Base-by-base conservation (phyloP, 1,284 basidiomycete species). In the Fomitopsis pinicola region DNA sequence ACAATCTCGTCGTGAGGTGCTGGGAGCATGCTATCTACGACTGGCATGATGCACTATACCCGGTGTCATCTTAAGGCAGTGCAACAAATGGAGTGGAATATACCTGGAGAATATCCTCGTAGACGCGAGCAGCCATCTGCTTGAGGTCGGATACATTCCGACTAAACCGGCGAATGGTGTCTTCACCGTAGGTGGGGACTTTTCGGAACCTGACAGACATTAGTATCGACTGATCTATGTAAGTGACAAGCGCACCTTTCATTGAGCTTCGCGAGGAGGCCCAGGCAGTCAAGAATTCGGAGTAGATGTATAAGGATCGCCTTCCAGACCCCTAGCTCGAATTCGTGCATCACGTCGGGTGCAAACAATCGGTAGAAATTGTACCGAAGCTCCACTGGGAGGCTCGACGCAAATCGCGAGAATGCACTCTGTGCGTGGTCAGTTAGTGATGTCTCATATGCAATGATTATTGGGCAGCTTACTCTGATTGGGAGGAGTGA, bases 311-410 rank as follows among this genome's bases (percentile, higher is more conserved):
- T 53, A 15, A 64, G 57, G 0, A 59, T 58, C 2, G 42, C 36
- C 57, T 65, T 65, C 76, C 77, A 80, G 0, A 75, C 69, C 1
- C 77, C 77, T 0, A 78, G 62, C 58, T 78, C 75, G 45, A 75
- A 68, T 59, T 79, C 74, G 57, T 79, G 77, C 64, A 79, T 45
- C 3, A 77, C 26, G 61, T 80, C 78, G 0, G 71, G 67, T 0
- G 72, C 68, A 1, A 79, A 67, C 55, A 76, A 64, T 0, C 15
- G 55, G 52, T 71, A 75, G 7, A 71, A 58, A 33, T 76, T 66
- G 42, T 75, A 71, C 14, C 15, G 48, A 3, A 50, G 48, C 1
- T 28, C 0, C 70, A 72, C 6, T 70, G 60, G 0, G 50, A 30
- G 0, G 57, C 58, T 14, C 56, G 58, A 1, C 46, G 59, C 33